Conservation (phyloP, 192 early-diverging fungal species). For the Rhizophagus prolifer region DNA sequence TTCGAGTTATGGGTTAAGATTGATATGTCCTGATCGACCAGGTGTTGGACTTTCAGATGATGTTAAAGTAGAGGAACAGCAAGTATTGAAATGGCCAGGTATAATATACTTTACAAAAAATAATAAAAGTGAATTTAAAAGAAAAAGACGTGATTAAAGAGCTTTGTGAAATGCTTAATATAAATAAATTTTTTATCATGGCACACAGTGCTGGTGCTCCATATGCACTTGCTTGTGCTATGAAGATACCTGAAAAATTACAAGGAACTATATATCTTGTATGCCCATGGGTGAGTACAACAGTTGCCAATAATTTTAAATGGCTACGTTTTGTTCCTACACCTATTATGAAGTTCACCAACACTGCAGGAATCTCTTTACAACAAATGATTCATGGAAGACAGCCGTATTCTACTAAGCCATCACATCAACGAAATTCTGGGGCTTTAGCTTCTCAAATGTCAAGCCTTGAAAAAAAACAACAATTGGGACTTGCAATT, state of each 20-base stretch:
- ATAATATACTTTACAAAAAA: not conserved
- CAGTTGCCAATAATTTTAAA: constrained; percentile 42
- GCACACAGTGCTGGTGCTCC: constrained; percentile 47
- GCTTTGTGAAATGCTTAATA: constrained; percentile 44
- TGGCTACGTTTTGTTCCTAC: constrained; percentile 46
- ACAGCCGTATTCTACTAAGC: constrained; percentile 36
- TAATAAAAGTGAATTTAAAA: not conserved
- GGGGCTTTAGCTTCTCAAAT: constrained; percentile 35
- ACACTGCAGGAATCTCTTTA: constrained; percentile 34
- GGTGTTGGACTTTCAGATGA: constrained; percentile 44
- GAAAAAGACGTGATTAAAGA: constrained; percentile 40
- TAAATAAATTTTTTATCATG: constrained; percentile 46
- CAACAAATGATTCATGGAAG: constrained; percentile 20
- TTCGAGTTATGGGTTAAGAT: constrained; percentile 41
- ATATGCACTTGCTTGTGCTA: constrained; percentile 45
- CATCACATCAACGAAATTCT: constrained; percentile 37
- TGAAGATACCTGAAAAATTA: constrained; percentile 37
- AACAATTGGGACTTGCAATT: constrained; percentile 41
- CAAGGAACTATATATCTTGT: constrained; percentile 45
- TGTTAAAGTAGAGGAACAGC: constrained; percentile 35
- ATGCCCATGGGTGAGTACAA: constrained; percentile 45
- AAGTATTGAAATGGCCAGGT: constrained; percentile 11
- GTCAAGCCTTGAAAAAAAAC: constrained; percentile 38
- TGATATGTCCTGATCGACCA: constrained; percentile 45
- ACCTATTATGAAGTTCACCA: constrained; percentile 37